Base-by-base conservation (phyloP, 75 land plant genomes). In the Pinus albicaulis region DNA sequence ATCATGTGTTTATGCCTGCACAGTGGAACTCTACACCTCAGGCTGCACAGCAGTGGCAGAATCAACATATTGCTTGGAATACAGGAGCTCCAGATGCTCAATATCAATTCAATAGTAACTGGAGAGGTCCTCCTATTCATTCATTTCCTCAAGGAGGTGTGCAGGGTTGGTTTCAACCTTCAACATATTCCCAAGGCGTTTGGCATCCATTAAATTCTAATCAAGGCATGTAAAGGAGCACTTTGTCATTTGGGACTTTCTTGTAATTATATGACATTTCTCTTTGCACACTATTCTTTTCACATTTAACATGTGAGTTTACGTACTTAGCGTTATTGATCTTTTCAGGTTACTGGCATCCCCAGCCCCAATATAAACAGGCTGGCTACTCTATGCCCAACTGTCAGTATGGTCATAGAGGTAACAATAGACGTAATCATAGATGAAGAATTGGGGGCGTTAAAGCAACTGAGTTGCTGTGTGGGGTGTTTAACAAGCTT, bases 311-410 rank as follows among this genome's bases (percentile, higher is more conserved):
- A 20, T 7, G 41, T 36, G 7, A 38, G 41, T 41, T 38, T 38
- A 66, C 38, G 38, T 3, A 68, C n/a, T 38, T 68, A 38, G 8
- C 53, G 23, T 41, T 8, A 68, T 68, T 68, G 44, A 36, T 68
- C 52, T 68, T 38, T 68, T 68, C 68, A 68, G 71, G 71, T 68
- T 38, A 68, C 41, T 68, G 71, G 71, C 71, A 68, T 36, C 71
- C 44, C 7, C 48, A 36, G 52, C 8, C 52, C 24, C 71, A 68
- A 68, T 44, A 68, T 68, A 68, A 68, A 44, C 71, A 68, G 48
- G 71, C 13, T 16, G 71, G 48, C 3, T 68, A 68, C 22, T 24
- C 71, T 38, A 20, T 44, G 41, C 71, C 20, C 36, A 68, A 68
- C 17, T 52, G 31, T 68, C 71, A 68, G 13, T 68, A 68, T 41